Base-by-base conservation (phyloP, 345 rosid genomes). In the Eucalyptus rudis region DNA sequence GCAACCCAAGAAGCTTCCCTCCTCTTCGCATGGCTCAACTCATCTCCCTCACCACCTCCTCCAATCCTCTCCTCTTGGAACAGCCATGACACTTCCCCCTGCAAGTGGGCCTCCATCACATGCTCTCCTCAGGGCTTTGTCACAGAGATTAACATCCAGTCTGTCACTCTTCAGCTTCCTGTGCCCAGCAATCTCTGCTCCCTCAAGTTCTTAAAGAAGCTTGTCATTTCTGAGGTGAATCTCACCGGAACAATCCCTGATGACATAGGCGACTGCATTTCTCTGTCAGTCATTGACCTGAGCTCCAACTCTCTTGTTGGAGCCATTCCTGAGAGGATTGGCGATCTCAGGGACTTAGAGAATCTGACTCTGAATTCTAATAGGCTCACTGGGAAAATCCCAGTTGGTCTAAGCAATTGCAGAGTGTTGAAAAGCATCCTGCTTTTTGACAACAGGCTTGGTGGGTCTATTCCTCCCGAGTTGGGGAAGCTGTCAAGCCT, bases 331-430 rank as follows among this genome's bases (percentile, higher is more conserved):
- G 89, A 92, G 25, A 92, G 90, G 83, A 90, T 97, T 51, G 95
- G 96, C 52, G 89, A 89, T 88, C 97, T 96, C 31, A 89, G 83
- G 27, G 89, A 91, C 86, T 96, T 97, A 17, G 91, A 93, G 90
- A 87, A 91, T 86, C 93, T 97, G 94, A 93, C 88, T 88, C 90
- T 97, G 86, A 95, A 93, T 93, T 96, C 99, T 3, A 97, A 97
- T 89, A 94, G 93, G 90, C 91, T 97, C 90, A 93, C 98, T 24
- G 99, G 99, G 22, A 94, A 92, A 90, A 95, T 98, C 92, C 99
- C 98, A 40, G 92, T 89, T 86, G 97, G 94, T 87, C 86, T 98
- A 80, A 33, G 93, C 31, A 89, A 90, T n/a, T 95, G 97, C 92
- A 86, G 14, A 51, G 90, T 91, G 54, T 94, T 97, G 45, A 92